phyloP scores from a whole-genome alignment of 768 basidiomycete species.

The Cyclocybe aegerita region DNA sequence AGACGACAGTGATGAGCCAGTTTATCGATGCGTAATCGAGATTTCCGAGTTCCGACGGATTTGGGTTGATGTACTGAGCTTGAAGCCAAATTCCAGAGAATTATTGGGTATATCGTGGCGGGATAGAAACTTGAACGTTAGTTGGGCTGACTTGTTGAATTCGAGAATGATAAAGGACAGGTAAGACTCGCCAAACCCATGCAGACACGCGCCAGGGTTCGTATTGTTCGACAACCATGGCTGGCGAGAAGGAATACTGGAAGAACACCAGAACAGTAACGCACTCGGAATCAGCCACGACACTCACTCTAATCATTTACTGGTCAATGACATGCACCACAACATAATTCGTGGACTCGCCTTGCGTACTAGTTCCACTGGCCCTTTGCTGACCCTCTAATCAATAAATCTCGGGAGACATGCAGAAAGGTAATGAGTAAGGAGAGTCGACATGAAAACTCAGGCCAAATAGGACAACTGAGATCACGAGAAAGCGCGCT shows the following conservation, averaged over 20 bases:
- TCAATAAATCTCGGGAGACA: neutral
- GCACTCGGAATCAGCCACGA: neutral
- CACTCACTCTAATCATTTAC: neutral
- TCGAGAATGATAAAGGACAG: constrained; percentile 24
- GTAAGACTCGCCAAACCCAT: constrained; percentile 13
- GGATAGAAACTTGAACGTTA: constrained; percentile 19
- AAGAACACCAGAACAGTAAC: no score
- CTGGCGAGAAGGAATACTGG: neutral
- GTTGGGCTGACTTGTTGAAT: constrained; percentile 17
- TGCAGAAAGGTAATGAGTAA: neutral
- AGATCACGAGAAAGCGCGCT: no score
- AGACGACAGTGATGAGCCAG: constrained; percentile 32
- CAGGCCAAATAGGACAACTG: no score
- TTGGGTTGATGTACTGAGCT: constrained; percentile 29
- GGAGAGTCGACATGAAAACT: no score
- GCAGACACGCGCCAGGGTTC: neutral
- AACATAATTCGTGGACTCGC: neutral
- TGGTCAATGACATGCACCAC: neutral
- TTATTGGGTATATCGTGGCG: constrained; percentile 19
- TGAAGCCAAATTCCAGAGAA: constrained; percentile 15
- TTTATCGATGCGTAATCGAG: constrained; percentile 26
- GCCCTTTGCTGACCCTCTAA: neutral
- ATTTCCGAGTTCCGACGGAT: constrained; percentile 14
- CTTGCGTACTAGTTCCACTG: constrained; percentile 12
- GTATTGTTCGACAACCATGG: neutral